Evolutionary conservation across 768 basidiomycete genomes (phyloP).

Genomic region (Mycena haematopus): DNA sequence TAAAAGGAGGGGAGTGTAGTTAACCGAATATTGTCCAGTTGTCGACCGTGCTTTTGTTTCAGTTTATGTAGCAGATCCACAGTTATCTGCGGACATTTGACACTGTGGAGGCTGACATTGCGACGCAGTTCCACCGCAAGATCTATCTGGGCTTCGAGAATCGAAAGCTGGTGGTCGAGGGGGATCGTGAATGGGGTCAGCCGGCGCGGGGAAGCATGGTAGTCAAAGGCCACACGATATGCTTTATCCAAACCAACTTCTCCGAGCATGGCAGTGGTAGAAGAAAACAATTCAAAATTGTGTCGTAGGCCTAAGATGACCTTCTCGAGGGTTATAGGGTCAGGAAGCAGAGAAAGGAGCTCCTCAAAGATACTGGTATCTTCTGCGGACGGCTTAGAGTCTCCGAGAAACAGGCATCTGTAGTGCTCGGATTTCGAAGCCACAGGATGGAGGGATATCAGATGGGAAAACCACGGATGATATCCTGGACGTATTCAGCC

Average conservation of each 20-base stretch:
- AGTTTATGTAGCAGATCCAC: conserved; percentile 68
- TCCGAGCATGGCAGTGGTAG: conserved; percentile 83
- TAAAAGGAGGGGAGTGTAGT: not conserved
- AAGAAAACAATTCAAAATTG: conserved; percentile 54
- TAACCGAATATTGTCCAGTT: conserved; percentile 59
- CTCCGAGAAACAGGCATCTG: conserved; percentile 62
- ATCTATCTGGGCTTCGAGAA: conserved; percentile 86
- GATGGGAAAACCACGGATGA: conserved; percentile 94
- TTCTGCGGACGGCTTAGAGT: conserved; percentile 32
- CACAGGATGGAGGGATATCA: conserved; percentile 58
- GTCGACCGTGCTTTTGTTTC: conserved; percentile 58
- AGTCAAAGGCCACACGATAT: conserved; percentile 74
- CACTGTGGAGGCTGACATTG: conserved; percentile 88
- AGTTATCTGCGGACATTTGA: conserved; percentile 76
- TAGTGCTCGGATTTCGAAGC: conserved; percentile 79
- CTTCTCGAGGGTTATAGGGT: conserved; percentile 67
- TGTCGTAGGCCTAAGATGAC: conserved; percentile 64
- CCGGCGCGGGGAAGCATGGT: conserved; percentile 52
- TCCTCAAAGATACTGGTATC: conserved; percentile 53
- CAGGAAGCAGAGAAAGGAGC: conserved; percentile 72
- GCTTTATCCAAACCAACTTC: conserved; percentile 91
- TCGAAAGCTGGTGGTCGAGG: conserved; percentile 76
- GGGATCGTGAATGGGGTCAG: conserved; percentile 83
- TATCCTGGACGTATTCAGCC: conserved; percentile 60
- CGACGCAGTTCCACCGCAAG: conserved; percentile 81